Base-by-base conservation (phyloP, 371 early-diverging fungal genomes). In the Mucor irregularis region DNA sequence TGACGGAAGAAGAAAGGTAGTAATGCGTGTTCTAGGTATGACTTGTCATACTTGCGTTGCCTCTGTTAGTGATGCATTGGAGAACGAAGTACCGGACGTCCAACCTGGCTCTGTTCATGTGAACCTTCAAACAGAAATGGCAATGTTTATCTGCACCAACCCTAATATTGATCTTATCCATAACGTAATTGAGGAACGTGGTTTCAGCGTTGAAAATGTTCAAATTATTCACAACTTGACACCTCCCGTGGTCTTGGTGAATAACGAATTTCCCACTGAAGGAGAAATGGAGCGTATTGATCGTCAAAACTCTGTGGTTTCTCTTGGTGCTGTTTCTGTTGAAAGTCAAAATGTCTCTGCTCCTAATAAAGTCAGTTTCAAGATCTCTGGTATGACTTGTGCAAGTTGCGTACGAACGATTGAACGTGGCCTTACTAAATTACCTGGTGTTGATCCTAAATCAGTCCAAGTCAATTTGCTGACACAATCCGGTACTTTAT, bases 321-420 rank as follows among this genome's bases (percentile, higher is more conserved):
- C 70, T 3, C 59, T 72, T 5, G 59, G 66, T 40, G 56, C 64
- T 21, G 58, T 71, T 3, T 56, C 67, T 0, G 64, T 76, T 24
- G 64, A 62, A n/a, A 52, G 59, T 11, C 31, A 44, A 21, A 6
- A 30, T 3, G 45, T 61, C 7, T 58, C 74, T 6, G 25, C 26
- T 7, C 67, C 72, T 34, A 58, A 68, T 40, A 76, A 74, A 56
- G 74, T 81, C 5, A 75, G 61, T 10, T 61, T 88, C 21, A 85
- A 88, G 56, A 82, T 97, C 11, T 88, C 85, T 61, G 97, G 98
- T n/a, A 94, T 97, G 96, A 90, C 92, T 4, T 92, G 91, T 55
- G 80, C 92, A 0, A 84, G 88, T 22, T 92, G 94, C 65, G 89
- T 88, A 7, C 82, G 82, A 19, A 76, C 83, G 24, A 83, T 97